Evolutionary conservation across 768 basidiomycete species (phyloP).

Genomic region (Lentinula detonsa): DNA sequence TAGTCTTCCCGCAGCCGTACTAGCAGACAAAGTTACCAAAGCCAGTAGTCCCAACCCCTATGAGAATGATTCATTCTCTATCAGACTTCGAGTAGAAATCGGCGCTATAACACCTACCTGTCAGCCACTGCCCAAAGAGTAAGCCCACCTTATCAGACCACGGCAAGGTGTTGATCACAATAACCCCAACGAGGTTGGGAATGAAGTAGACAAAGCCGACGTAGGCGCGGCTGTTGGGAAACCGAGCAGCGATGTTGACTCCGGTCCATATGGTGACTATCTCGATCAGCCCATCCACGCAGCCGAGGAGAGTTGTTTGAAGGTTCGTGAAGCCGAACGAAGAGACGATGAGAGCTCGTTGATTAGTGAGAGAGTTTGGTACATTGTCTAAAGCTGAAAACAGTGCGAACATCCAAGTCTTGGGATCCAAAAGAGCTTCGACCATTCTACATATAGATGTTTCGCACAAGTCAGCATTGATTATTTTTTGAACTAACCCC

Average conservation of each 20-base stretch:
- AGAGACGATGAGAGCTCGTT: constrained; percentile 41
- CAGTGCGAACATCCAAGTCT: constrained; percentile 73
- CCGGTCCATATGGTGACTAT: constrained; percentile 69
- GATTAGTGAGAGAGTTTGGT: constrained; percentile 46
- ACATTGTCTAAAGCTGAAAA: constrained; percentile 57
- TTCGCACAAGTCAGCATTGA: neutral
- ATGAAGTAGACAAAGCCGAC: constrained; percentile 55
- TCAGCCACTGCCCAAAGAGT: constrained; percentile 49
- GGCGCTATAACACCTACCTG: constrained; percentile 28
- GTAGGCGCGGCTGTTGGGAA: constrained; percentile 56
- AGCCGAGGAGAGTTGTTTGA: constrained; percentile 65
- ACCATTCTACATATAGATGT: constrained; percentile 45
- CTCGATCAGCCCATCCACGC: constrained; percentile 59
- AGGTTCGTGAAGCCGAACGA: constrained; percentile 60
- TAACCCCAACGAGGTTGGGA: constrained; percentile 57
- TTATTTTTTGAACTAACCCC: too few relatives aligned
- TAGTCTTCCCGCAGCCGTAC: neutral
- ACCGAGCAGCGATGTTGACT: constrained; percentile 49
- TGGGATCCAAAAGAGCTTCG: constrained; percentile 62
- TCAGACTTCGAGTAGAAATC: neutral
- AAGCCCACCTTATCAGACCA: constrained; percentile 63
- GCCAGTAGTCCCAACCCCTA: constrained; percentile 47
- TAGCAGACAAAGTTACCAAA: constrained; percentile 27
- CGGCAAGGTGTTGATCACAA: constrained; percentile 59
- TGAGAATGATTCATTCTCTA: neutral